Evolutionary conservation across 202 grass and related monocot genomes (phyloP), one percentile per base, ranked within the genome.

Genomic region (Schoenoplectus tabernaemontani): DNA sequence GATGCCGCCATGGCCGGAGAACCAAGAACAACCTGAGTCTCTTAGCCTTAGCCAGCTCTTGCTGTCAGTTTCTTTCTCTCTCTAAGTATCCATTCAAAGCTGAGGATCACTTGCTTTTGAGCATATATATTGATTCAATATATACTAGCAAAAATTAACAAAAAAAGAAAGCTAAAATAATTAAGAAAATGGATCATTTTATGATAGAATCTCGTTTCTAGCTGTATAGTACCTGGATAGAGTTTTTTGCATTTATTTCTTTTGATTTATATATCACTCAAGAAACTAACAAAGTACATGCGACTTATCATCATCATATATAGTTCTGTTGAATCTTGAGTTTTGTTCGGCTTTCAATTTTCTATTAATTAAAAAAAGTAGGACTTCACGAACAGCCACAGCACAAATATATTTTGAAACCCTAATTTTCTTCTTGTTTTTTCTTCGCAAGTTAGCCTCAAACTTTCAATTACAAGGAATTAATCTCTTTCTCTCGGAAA

Each of bases 41-140:
- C 91, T 89, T 85, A 95, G 92, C 75, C 91, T 89, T 81, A 95
- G 92, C 65, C 92, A 95, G 72, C 85, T 93, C 19, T 67, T 87
- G 20, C 59, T 88, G 87, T 90, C 81, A 85, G 80, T 77, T 81
- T 48, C 60, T 87, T 46, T 67, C 76, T 85, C 82, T 91, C 22
- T 78, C 9, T 78, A n/a, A n/a, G 82, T 23, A 50, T 12, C 48
- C 56, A 77, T 50, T 22, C 13, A 64, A 1, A 39, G 22, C 34
- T 62, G 34, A 17, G 33, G 51, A 5, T 42, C 24, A 2, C 64
- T 68, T 68, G 37, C 83, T 26, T 46, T 47, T 69, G 38, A 22
- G n/a, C n/a, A n/a, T n/a, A n/a, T n/a, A 72, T 0, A 54, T 33
- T 33, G 0, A 41, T 68, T 76, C 43, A 76, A 80, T 83, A 76